Evolutionary conservation across 2,329 filamentous ascomycete species (phyloP).

Genomic region (Fusarium coicis): DNA sequence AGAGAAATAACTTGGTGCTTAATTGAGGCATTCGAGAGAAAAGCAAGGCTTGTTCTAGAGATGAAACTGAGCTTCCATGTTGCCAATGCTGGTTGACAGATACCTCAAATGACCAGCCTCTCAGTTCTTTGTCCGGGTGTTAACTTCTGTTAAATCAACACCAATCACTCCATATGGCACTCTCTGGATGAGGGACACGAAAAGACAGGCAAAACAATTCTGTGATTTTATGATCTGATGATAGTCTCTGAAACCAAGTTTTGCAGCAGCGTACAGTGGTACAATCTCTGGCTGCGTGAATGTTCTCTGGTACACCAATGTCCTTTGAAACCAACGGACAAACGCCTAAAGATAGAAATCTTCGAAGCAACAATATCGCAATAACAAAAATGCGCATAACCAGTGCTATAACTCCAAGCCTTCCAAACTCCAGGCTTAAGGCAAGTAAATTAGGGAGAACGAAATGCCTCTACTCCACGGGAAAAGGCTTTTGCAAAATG

Average conservation of each 20-base stretch:
- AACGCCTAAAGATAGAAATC: constrained; percentile 17
- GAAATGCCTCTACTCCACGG: not conserved
- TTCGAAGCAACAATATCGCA: constrained; percentile 29
- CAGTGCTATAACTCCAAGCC: constrained; percentile 28
- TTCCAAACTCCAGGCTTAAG: constrained; percentile 39
- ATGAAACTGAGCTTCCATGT: not conserved
- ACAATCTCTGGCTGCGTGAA: constrained; percentile 16
- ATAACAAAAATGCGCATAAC: constrained; percentile 29
- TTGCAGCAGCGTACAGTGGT: constrained; percentile 2
- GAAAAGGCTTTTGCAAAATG: not conserved
- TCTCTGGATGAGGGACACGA: not conserved
- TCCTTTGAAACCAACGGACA: constrained; percentile 8
- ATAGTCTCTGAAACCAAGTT: constrained; percentile 16
- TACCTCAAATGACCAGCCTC: not conserved
- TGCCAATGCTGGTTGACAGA: not conserved
- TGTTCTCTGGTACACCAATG: constrained; percentile 1
- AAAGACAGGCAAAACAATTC: not conserved
- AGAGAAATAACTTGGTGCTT: not conserved
- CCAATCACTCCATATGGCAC: not conserved
- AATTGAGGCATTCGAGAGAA: not conserved
- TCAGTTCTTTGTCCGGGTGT: not conserved
- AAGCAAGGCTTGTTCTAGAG: not conserved
- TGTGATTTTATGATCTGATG: not conserved
- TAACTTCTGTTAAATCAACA: not conserved
- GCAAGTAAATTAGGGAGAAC: not conserved